phyloP scores from a whole-genome alignment of 768 basidiomycete species.

The Leccinum arenicola region DNA sequence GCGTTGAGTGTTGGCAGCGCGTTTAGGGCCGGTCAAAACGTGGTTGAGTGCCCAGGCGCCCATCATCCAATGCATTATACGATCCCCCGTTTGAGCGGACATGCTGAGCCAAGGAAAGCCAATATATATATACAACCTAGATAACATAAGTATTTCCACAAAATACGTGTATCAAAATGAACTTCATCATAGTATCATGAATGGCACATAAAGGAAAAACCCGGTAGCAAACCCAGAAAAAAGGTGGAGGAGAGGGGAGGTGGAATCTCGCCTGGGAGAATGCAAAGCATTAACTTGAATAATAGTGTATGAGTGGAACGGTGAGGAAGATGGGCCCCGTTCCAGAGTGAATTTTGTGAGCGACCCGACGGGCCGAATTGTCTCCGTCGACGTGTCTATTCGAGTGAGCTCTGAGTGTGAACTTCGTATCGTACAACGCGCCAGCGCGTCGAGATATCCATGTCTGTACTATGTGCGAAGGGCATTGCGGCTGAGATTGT shows the following conservation, averaged over 20 bases:
- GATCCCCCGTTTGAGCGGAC: background rate
- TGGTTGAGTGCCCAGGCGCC: background rate
- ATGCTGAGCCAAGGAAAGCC: background rate
- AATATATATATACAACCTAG: slow-evolving; percentile 2
- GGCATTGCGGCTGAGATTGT: background rate
- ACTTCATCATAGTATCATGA: background rate
- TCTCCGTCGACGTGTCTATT: background rate
- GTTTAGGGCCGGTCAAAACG: slow-evolving; percentile 24
- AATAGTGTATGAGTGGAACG: slow-evolving; percentile 4
- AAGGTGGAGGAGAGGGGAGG: background rate
- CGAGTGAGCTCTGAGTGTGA: background rate
- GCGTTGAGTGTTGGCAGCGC: background rate
- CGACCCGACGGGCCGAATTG: background rate
- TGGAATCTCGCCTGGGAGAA: slow-evolving; percentile 10
- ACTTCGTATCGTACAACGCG: slow-evolving; percentile 24
- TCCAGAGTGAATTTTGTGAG: background rate
- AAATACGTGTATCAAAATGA: slow-evolving; percentile 26
- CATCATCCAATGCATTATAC: background rate
- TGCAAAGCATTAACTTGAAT: background rate
- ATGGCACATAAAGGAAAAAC: background rate
- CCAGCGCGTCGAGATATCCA: slow-evolving; percentile 10
- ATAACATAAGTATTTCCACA: slow-evolving; percentile 10
- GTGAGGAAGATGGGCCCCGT: background rate
- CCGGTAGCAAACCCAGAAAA: background rate
- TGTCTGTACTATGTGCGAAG: slow-evolving; percentile 2